These are phyloP conservation scores for Solanum hybrid DNA, from an alignment of 305 asterid species.

Conservation along the genomic window DNA sequence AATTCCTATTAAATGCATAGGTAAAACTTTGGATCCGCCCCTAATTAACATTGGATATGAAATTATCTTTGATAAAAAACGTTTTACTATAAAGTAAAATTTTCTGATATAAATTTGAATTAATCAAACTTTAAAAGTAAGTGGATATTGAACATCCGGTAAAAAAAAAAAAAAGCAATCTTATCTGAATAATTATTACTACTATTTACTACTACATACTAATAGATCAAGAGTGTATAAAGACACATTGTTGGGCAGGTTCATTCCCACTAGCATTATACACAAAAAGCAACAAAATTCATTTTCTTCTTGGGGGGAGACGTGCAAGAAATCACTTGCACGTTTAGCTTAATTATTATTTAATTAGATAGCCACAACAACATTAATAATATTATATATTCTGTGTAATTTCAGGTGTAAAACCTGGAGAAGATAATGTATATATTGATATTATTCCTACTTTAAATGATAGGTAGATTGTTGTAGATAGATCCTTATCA, in stretches of 20 bases:
- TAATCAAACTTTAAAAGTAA: background rate
- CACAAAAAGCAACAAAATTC: background rate
- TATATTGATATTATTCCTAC: background rate
- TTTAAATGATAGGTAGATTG: background rate
- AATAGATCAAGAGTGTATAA: background rate
- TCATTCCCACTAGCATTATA: background rate
- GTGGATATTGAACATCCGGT: background rate
- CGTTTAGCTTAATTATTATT: background rate
- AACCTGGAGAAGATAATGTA: accelerated
- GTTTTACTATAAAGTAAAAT: background rate
- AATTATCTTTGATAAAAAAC: accelerated
- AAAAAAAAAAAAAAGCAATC: background rate
- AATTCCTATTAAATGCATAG: background rate
- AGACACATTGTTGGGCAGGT: background rate
- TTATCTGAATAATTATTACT: background rate
- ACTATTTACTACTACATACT: background rate
- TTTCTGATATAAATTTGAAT: accelerated
- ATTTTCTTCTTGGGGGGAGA: background rate
- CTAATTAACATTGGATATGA: background rate
- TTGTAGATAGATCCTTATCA: background rate
- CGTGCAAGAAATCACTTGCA: background rate
- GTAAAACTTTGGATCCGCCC: background rate
- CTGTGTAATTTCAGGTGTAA: background rate
- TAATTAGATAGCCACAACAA: background rate
- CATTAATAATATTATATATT: background rate